Evolutionary conservation across 2,329 filamentous ascomycete species (phyloP), one percentile per base, ranked within the genome.

Genomic region (Bipolaris bicolor): DNA sequence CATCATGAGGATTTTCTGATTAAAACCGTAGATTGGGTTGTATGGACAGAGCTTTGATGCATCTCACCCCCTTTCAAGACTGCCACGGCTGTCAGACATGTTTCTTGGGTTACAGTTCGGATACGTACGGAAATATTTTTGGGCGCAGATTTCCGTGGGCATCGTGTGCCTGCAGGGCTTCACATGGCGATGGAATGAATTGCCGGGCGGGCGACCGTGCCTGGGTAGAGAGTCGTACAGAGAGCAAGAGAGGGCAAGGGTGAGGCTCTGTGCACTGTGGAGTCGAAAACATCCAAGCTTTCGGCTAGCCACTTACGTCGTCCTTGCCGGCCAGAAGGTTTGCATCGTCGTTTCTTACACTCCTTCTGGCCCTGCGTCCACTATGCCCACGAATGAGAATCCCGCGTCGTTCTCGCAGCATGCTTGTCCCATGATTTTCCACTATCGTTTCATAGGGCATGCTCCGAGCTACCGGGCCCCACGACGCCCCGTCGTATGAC

Each of bases 271-370:
- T 39, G 34, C 34, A 24, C n/a, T 49, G 46, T 26, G 46, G 46
- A 49, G 46, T 26, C 40, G 31, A 26, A 16, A 20, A 16, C n/a
- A 22, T 36, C 20, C 7, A 24, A 36, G 49, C 49, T 34, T 36
- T 24, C 15, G 39, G 16, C 40, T 51, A 40, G 15, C 22, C 36
- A 9, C 40, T 26, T 43, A n/a, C 13, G 20, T 24, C 22, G 13
- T 3, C 4, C 18, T 22, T 5, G n/a, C 26, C 24, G 7, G 15
- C n/a, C n/a, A 16, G 10, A 51, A 51, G 29, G 26, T 51, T 51
- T 33, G 39, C 49, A 51, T 43, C 39, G 49, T 44, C 39, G 49
- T 44, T 51, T 51, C 47, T 15, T 11, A 15, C 31, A 22, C 7
- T 31, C 29, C 29, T 34, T 43, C 31, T 34, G 10, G 31, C 31